Evolutionary conservation across 305 asterid genomes (phyloP).

Genomic region (Ruellia speciosa): DNA sequence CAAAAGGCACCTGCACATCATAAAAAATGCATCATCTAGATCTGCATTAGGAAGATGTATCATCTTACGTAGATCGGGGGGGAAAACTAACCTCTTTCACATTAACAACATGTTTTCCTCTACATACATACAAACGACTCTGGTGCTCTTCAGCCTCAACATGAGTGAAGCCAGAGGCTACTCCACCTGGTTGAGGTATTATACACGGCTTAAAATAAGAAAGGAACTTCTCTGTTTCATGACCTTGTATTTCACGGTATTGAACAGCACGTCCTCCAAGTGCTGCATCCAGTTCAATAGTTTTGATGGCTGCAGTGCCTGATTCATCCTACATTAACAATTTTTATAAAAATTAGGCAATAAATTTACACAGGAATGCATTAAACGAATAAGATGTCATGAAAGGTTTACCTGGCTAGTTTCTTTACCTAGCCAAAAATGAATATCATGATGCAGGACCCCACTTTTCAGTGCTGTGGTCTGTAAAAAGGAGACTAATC

Average conservation of each 20-base stretch:
- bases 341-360: conserved; percentile 8
- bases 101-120: conserved; percentile 92
- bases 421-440: conserved; percentile 97
- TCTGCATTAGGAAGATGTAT: conserved; percentile 12
- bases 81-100: conserved; percentile 75
- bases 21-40: background rate
- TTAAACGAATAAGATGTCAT: conserved; percentile 7
- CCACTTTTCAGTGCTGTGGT: conserved; percentile 81
- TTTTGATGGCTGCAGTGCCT: conserved; percentile 85
- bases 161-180: conserved; percentile 87
- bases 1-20: conserved; percentile 64
- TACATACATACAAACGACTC: conserved; percentile 69
- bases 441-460: conserved; percentile 74
- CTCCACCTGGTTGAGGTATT: conserved; percentile 92
- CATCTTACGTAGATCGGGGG: conserved; percentile 1
- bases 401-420: conserved; percentile 61
- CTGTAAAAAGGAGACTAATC: conserved; percentile 34
- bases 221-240: conserved; percentile 89
- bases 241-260: conserved; percentile 95
- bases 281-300: conserved; percentile 84
- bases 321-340: conserved; percentile 77
- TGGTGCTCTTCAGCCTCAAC: conserved; percentile 70
- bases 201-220: conserved; percentile 98
- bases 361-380: conserved; percentile 7
- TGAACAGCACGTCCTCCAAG: conserved; percentile 98